Evolutionary conservation across 2,329 filamentous ascomycete genomes (phyloP), one percentile per base, ranked within the genome.

Genomic region (Sclerotinia borealis): DNA sequence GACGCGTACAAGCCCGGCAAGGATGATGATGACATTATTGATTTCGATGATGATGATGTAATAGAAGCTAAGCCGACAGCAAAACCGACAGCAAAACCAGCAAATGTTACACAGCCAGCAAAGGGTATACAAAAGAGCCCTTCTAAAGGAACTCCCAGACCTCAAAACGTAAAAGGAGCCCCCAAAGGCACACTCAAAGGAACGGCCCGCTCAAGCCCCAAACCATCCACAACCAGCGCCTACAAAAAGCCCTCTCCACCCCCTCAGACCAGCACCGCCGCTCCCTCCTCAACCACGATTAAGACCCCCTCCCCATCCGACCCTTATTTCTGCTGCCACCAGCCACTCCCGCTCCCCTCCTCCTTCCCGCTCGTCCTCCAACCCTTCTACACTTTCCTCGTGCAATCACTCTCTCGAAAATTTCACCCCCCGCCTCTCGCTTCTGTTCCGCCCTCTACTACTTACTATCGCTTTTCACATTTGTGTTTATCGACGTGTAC

Each of bases 401-500:
- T 58, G 17, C 15, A 55, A 4, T 55, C 52, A 1, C 47, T 59
- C n/a, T 13, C 34, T 10, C 27, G 8, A 13, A 22, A 22, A 3
- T 29, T 52, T 22, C 10, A 13, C 3, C 25, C 41, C 19, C 25
- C 41, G 1, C 19, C 50, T 17, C 13, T 62, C 6, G 4, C 2
- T 11, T 37, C 15, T 1, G 10, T 62, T 13, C 60, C 51, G 2
- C 25, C 51, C 2, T 48, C 31, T 2, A 31, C 2, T 1, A 58
- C 60, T 1, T 62, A 62, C 25, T 62, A 39, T 11, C 60, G 60
- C 3, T 62, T 58, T 19, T 58, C 50, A 4, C 60, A 62, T 9
- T 51, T 62, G 1, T 36, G 31, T 2, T 6, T 62, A 15, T 29
- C 51, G 7, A 62, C 60, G 4, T 37, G 22, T n/a, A 45, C 43